Base-by-base conservation (phyloP, 306 rosid genomes). In the Alnus rubra region DNA sequence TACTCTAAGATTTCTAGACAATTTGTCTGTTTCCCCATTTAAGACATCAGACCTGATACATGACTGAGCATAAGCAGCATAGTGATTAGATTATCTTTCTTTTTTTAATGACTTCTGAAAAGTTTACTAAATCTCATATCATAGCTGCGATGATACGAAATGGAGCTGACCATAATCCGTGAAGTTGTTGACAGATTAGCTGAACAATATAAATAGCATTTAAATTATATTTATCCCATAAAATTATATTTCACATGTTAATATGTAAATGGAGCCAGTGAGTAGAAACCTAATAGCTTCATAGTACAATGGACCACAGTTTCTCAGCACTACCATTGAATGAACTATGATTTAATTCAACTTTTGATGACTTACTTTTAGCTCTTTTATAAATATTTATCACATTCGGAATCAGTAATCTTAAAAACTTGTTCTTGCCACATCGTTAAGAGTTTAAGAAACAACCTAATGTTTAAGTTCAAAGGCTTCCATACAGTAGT, bases 101-200 rank as follows among this genome's bases (percentile, higher is more conserved):
- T n/a, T 49, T 49, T 9, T 48, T 9, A 12, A 15, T 4, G 5
- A 52, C 4, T 52, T 52, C n/a, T 3, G 8, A 49, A 58, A 23
- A 2, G 64, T 58, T 3, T 23, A 23, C 23, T 23, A 58, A n/a
- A 23, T 58, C 64, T 56, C 35, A 19, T 23, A 23, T 23, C 94
- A 90, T 82, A 45, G 97, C 83, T 60, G 88, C 62, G 51, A 51
- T 78, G 73, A 92, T 94, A 80, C 97, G 94, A 70, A 94, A 90
- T 39, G 98, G 98, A 33, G 97, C 84, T 19, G 98, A 94, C 98
- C 98, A 94, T 39, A 90, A 59, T 47, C 87, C 97, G 45, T 94
- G 98, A 82, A 94, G 97, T 76, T 83, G 93, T 78, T 86, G 88
- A 71, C 93, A 87, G 67, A 88, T 84, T 90, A 89, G 92, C 97